Base-by-base conservation (phyloP, 192 early-diverging fungal genomes). In the Linnemannia exigua region DNA sequence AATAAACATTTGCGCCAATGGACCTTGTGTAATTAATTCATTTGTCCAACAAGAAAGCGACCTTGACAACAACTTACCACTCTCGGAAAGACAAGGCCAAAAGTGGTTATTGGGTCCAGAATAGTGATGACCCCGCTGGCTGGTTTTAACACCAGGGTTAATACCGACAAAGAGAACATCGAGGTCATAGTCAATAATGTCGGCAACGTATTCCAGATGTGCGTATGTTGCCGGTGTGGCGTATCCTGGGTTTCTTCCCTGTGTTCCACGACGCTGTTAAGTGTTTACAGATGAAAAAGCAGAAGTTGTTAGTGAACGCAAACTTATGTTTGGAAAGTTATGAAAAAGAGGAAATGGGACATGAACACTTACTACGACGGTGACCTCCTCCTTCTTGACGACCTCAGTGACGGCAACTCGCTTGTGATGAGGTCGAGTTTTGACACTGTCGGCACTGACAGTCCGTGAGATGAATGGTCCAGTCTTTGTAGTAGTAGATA, bases 101-200 rank as follows among this genome's bases (percentile, higher is more conserved):
- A 95, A 95, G 72, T 91, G 94, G 78, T 95, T 95, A 14, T 89
- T 91, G 7, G 93, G 93, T 69, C 92, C 91, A 20, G 94, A 91
- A 89, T 94, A 95, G 75, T 95, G 95, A 67, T 93, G 92, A 15
- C 91, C 90, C 63, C 82, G 85, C 25, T 85, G 74, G 25, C 92
- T 90, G 72, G 92, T 94, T 11, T 87, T 79, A 16, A 93, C 79
- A 20, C 95, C 95, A 14, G 93, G 94, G 79, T 95, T 95, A 79
- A 95, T 94, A 0, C 95, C 95, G 15, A 95, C 90, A 79, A 95
- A 95, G n/a, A 95, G 73, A 2, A 95, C 90, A 22, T 87, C 85
- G 20, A 93, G 76, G 68, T 91, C 88, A 73, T 90, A 79, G 44
- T 82, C 90, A 19, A 93, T 72, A 16, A 88, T 81, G 72, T 93